Percentiles rank a stretch among this genome's conserved stretches.
These are phyloP conservation scores for Yamadazyma sp. DNA, from an alignment of 1,139 yeast genomes.

Conservation along the genomic window DNA sequence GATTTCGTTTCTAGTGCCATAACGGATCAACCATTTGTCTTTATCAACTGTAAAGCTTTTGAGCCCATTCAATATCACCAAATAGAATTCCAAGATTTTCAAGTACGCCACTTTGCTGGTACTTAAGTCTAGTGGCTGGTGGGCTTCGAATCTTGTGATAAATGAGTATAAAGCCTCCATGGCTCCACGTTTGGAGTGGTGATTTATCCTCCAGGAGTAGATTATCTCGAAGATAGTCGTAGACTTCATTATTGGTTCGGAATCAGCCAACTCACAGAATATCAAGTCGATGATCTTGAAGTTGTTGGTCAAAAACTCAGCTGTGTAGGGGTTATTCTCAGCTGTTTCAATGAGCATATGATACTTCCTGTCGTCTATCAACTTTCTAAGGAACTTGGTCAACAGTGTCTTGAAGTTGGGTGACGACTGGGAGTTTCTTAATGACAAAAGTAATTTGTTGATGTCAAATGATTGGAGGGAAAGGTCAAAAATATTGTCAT, in stretches of 20 bases:
- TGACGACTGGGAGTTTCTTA: constrained; percentile 19
- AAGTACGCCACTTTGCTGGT: constrained; percentile 36
- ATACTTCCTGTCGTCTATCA: constrained; percentile 21
- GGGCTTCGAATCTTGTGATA: constrained; percentile 40
- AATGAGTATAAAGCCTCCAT: constrained; percentile 57
- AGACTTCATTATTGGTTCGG: constrained; percentile 33
- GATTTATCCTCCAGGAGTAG: constrained; percentile 54
- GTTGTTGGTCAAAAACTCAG: constrained; percentile 23
- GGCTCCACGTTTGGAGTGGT: constrained; percentile 35
- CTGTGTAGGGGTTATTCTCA: constrained; percentile 15
- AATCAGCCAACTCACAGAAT: constrained; percentile 38
- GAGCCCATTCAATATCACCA: constrained; percentile 50
- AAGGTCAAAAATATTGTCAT: constrained; percentile 32
- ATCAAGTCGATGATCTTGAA: constrained; percentile 39
- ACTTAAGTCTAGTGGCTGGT: constrained; percentile 16
- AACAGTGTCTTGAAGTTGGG: constrained; percentile 17
- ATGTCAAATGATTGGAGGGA: constrained; percentile 27
- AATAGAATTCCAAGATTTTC: constrained; percentile 43
- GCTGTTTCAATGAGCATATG: constrained; percentile 17
- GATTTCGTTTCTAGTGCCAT: constrained; percentile 8
- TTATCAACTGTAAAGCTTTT: constrained; percentile 45
- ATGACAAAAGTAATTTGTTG: constrained; percentile 26
- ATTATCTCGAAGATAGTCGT: constrained; percentile 53
- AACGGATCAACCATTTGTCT: constrained; percentile 56
- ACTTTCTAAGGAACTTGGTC: constrained; percentile 24